Evolutionary conservation across 139 green algal genomes (phyloP).

Genomic region (Desmodesmus armatus): DNA sequence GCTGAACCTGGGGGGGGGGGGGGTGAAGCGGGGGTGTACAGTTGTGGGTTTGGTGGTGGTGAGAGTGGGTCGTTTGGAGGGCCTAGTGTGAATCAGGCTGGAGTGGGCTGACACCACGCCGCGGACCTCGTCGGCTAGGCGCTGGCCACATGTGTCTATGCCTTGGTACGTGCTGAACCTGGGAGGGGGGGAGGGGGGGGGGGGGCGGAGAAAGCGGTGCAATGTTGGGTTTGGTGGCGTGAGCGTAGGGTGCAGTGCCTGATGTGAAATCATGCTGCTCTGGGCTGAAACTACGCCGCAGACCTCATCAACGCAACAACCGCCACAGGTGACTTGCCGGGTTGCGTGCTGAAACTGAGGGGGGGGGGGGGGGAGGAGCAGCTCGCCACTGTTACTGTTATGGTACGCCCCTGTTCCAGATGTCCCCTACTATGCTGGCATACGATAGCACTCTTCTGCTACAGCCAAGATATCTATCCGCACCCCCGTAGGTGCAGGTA

Average conservation of each 20-base stretch:
- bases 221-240: too few relatives aligned
- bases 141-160: slow-evolving; percentile 84
- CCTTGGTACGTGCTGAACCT: slow-evolving; percentile 63
- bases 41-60: background rate
- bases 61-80: background rate
- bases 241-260: too few relatives aligned
- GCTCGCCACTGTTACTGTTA: background rate
- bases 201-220: too few relatives aligned
- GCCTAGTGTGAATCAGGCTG: background rate
- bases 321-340: slow-evolving; percentile 85
- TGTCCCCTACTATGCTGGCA: too few relatives aligned
- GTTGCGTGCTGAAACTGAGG: slow-evolving; percentile 38
- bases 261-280: slow-evolving; percentile 64
- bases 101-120: slow-evolving; percentile 51
- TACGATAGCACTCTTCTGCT: too few relatives aligned
- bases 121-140: slow-evolving; percentile 80
- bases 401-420: too few relatives aligned
- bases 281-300: slow-evolving; percentile 50
- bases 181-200: too few relatives aligned
- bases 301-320: slow-evolving; percentile 81
- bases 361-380: background rate
- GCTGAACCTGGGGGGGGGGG: slow-evolving; percentile 16
- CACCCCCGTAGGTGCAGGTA: too few relatives aligned
- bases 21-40: background rate
- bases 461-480: too few relatives aligned